These are phyloP conservation scores for Apiospora kogelbergensis DNA, from an alignment of 2,329 filamentous ascomycete genomes.

Conservation along the genomic window DNA sequence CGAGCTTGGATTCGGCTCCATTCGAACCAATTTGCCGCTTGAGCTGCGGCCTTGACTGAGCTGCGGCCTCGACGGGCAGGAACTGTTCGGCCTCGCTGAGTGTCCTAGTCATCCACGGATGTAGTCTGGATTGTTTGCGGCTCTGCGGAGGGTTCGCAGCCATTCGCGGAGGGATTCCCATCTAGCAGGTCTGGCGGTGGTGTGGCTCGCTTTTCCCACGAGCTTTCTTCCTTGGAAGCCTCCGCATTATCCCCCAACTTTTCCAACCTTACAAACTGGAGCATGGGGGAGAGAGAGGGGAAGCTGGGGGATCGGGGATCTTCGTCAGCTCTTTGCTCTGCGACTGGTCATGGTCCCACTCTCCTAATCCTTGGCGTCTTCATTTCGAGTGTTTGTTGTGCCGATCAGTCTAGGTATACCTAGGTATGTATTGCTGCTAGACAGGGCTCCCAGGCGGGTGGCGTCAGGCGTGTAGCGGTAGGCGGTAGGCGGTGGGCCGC, in stretches of 20 bases:
- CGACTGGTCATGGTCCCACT: background rate
- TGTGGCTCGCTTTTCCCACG: background rate
- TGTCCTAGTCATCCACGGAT: background rate
- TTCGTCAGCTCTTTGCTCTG: background rate
- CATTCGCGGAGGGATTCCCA: background rate
- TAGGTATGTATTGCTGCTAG: background rate
- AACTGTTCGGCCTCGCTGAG: background rate
- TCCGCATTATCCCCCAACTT: background rate
- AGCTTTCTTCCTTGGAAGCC: background rate
- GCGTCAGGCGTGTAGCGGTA: background rate
- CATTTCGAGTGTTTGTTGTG: slow-evolving; percentile 1
- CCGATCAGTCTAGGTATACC: background rate
- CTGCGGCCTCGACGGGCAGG: background rate
- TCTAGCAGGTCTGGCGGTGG: background rate
- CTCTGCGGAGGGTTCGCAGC: background rate
- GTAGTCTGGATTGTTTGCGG: background rate
- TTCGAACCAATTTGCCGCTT: background rate
- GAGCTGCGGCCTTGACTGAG: background rate
- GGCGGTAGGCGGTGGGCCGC: too few relatives aligned
- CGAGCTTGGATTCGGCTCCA: background rate
- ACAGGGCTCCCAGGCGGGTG: background rate
- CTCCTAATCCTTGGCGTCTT: background rate
- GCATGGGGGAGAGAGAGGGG: background rate
- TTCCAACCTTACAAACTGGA: slow-evolving; percentile 6
- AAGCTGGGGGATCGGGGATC: background rate